Evolutionary conservation across 1,284 basidiomycete species (phyloP).

Genomic region (Boletus albobrunnescens): DNA sequence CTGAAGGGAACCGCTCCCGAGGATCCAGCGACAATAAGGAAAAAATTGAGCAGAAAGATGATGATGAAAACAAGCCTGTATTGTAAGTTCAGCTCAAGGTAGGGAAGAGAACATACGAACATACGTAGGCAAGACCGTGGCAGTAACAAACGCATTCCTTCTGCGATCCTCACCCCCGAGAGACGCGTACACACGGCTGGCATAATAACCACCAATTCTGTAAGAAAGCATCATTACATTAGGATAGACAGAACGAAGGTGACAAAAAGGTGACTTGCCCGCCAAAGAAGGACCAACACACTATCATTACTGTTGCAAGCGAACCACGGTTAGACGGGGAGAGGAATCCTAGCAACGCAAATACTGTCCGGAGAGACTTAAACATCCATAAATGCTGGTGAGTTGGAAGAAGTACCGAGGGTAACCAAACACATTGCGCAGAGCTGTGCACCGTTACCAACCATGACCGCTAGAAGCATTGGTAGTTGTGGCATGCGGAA

Average conservation of each 20-base stretch:
- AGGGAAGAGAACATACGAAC: constrained; percentile 22
- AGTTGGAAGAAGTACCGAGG: constrained; percentile 49
- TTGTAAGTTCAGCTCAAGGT: constrained; percentile 4
- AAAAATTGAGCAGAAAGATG: constrained; percentile 84
- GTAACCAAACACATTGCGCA: constrained; percentile 88
- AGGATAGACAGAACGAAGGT: background rate
- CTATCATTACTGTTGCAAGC: constrained; percentile 93
- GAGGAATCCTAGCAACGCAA: constrained; percentile 95
- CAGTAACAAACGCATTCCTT: constrained; percentile 85
- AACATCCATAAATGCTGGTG: constrained; percentile 1
- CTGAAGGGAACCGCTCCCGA: constrained; percentile 97
- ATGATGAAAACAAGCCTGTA: constrained; percentile 72
- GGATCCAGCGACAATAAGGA: constrained; percentile 81
- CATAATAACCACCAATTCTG: constrained; percentile 87
- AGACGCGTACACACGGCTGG: constrained; percentile 79
- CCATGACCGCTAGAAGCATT: constrained; percentile 79
- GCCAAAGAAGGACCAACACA: constrained; percentile 94
- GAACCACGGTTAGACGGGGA: constrained; percentile 95
- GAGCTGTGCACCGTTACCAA: constrained; percentile 90
- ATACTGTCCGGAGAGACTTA: constrained; percentile 52
- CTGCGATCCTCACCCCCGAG: constrained; percentile 79
- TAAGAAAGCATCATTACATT: background rate
- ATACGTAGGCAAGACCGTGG: constrained; percentile 84
- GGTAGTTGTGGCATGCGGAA: constrained; percentile 83
- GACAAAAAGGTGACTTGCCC: constrained; percentile 40